These are phyloP conservation scores for Aspergillus fructus DNA, from an alignment of 2,329 filamentous ascomycete species.

Conservation along the genomic window DNA sequence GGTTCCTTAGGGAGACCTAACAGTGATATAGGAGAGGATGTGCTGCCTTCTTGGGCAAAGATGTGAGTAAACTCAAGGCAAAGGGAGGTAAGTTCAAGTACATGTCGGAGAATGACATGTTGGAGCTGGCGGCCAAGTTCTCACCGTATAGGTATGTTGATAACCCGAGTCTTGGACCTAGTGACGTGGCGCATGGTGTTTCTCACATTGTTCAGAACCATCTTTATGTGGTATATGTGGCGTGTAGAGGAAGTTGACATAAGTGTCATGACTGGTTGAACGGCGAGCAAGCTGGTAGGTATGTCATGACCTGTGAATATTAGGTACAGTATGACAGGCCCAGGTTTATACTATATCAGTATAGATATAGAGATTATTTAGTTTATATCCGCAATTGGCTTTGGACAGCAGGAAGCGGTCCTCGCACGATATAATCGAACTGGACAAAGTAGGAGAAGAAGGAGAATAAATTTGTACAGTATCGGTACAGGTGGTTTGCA, in stretches of 20 bases:
- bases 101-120: slow-evolving; percentile 92
- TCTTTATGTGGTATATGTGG: slow-evolving; percentile 99
- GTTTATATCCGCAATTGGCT: not conserved
- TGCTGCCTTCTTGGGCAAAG: slow-evolving; percentile 79
- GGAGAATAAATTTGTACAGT: slow-evolving; percentile 43
- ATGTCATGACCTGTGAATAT: not conserved
- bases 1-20: slow-evolving; percentile 9
- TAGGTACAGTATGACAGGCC: not conserved
- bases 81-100: slow-evolving; percentile 95
- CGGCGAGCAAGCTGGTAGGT: not conserved
- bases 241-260: slow-evolving; percentile 77
- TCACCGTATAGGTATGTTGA: slow-evolving; percentile 68
- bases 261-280: slow-evolving; percentile 42
- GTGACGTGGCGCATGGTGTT: not conserved
- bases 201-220: slow-evolving; percentile 54
- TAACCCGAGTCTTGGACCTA: not conserved
- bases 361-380: not conserved
- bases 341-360: not conserved
- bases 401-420: not conserved
- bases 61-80: slow-evolving; percentile 78
- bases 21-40: slow-evolving; percentile 65
- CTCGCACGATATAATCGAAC: not conserved
- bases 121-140: slow-evolving; percentile 75
- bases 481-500: slow-evolving; percentile 37
- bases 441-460: slow-evolving; percentile 19